These are phyloP conservation scores for Hyaloscypha hepaticicola DNA, from an alignment of 495 filamentous ascomycete genomes.

Conservation along the genomic window DNA sequence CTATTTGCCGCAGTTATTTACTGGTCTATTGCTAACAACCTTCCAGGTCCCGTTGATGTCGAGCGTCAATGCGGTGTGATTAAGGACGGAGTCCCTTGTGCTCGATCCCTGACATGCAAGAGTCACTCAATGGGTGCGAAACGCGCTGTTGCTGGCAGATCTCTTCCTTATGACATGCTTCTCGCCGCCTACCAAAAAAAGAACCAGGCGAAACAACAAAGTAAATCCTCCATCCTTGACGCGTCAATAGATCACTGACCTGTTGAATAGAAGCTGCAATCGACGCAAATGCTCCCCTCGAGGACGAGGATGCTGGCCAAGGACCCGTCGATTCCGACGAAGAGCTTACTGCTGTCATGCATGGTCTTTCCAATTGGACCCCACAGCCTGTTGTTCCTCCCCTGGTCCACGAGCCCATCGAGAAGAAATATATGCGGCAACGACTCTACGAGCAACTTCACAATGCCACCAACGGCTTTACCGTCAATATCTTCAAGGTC, in stretches of 20 bases:
- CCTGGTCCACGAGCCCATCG: slow-evolving; percentile 65
- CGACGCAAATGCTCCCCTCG: slow-evolving; percentile 88
- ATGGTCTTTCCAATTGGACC: slow-evolving; percentile 69
- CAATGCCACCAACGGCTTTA: slow-evolving; percentile 62
- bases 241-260: neutral
- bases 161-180: slow-evolving; percentile 91
- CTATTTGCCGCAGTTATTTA: too few relatives aligned
- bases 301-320: slow-evolving; percentile 74
- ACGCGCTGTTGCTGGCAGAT: slow-evolving; percentile 82
- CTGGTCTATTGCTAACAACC: slow-evolving; percentile 9
- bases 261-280: slow-evolving; percentile 77
- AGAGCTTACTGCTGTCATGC: slow-evolving; percentile 87
- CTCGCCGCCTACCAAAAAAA: slow-evolving; percentile 96
- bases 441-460: slow-evolving; percentile 88
- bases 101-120: slow-evolving; percentile 92
- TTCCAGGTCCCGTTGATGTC: slow-evolving; percentile 77
- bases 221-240: slow-evolving; percentile 45
- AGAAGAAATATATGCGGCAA: slow-evolving; percentile 74
- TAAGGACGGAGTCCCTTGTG: slow-evolving; percentile 82
- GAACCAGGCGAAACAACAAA: slow-evolving; percentile 96
- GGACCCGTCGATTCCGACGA: slow-evolving; percentile 87
- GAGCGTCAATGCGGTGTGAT: slow-evolving; percentile 95
- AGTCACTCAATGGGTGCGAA: slow-evolving; percentile 97
- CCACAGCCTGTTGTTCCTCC: slow-evolving; percentile 70
- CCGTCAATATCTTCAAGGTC: slow-evolving; percentile 51